These are phyloP conservation scores for Hyaloraphidium curvatum DNA, from an alignment of 192 early-diverging fungal genomes.

Conservation along the genomic window DNA sequence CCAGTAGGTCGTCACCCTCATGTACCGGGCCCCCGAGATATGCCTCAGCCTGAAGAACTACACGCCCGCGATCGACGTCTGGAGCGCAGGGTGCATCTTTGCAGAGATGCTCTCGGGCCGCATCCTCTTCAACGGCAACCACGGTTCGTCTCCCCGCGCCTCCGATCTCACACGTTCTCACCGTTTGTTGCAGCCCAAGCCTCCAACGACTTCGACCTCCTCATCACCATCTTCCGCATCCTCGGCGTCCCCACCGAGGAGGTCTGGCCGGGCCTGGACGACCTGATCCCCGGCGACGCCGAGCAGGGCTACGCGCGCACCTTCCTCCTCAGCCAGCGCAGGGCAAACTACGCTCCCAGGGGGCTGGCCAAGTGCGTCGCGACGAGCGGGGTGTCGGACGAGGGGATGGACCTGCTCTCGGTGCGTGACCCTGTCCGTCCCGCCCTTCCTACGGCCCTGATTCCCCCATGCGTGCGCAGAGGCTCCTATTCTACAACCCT, in stretches of 20 bases:
- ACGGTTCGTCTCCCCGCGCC: too few relatives aligned
- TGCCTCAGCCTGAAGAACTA: conserved; percentile 19
- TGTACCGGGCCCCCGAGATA: conserved; percentile 27
- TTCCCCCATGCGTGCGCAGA: too few relatives aligned
- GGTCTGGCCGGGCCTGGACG: conserved; percentile 51
- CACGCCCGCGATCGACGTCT: conserved; percentile 23
- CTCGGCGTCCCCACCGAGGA: conserved; percentile 69
- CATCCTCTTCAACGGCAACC: conserved; percentile 58
- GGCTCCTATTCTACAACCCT: conserved; percentile 76
- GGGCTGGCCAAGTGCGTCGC: too few relatives aligned
- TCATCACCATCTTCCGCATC: conserved; percentile 67
- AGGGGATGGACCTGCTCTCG: too few relatives aligned
- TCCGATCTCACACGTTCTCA: too few relatives aligned
- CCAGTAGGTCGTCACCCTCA: conserved; percentile 61
- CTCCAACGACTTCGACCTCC: conserved; percentile 15
- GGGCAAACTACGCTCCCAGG: too few relatives aligned
- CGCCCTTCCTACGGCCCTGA: conserved; percentile 51
- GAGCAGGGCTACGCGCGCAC: conserved; percentile 48
- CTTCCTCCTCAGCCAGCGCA: conserved; percentile 22
- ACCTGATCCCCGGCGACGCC: conserved; percentile 44
- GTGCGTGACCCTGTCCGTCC: conserved; percentile 47
- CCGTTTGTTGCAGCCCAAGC: too few relatives aligned
- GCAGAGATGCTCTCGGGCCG: conserved; percentile 33
- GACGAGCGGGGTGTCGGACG: too few relatives aligned
- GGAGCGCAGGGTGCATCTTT: conserved; percentile 26